Conservation (phyloP, 805 yeast genomes). For the Metschnikowia koreensis region DNA sequence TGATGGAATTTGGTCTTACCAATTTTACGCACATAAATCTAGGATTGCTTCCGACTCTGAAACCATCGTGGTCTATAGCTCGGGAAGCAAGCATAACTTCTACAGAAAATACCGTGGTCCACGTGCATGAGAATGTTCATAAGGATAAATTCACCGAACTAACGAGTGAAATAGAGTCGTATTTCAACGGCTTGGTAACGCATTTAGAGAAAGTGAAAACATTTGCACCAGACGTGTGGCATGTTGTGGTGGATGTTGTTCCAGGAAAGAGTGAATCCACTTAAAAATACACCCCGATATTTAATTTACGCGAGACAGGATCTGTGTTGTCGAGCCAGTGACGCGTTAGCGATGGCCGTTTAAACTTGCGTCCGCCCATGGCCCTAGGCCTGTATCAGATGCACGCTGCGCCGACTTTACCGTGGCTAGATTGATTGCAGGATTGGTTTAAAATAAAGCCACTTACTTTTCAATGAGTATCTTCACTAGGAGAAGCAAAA, state of each 20-base stretch:
- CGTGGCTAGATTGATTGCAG: not conserved
- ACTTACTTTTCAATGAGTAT: too few species aligned
- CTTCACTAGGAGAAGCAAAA: too few species aligned
- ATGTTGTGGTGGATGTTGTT: conserved; percentile 48
- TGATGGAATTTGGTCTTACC: conserved; percentile 19
- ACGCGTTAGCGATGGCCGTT: not conserved
- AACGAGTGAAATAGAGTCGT: conserved; percentile 15
- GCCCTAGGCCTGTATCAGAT: not conserved
- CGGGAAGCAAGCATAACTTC: conserved; percentile 1
- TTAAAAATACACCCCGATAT: not conserved
- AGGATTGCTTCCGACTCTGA: conserved; percentile 75
- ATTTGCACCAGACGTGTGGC: conserved; percentile 87
- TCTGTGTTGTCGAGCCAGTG: not conserved
- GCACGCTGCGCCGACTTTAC: not conserved
- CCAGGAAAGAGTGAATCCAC: not conserved
- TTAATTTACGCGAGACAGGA: not conserved
- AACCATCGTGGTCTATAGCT: conserved; percentile 53
- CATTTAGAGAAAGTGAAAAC: conserved; percentile 72
- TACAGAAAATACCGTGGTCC: conserved; percentile 36
- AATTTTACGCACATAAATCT: conserved; percentile 62
- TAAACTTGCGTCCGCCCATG: not conserved
- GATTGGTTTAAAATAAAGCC: too few species aligned
- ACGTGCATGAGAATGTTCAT: conserved; percentile 76
- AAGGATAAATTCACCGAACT: conserved; percentile 38
- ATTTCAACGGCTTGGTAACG: conserved; percentile 19